These are phyloP conservation scores for Pseudomonodictys pantanalensis DNA, from an alignment of 495 filamentous ascomycete species.

Conservation along the genomic window DNA sequence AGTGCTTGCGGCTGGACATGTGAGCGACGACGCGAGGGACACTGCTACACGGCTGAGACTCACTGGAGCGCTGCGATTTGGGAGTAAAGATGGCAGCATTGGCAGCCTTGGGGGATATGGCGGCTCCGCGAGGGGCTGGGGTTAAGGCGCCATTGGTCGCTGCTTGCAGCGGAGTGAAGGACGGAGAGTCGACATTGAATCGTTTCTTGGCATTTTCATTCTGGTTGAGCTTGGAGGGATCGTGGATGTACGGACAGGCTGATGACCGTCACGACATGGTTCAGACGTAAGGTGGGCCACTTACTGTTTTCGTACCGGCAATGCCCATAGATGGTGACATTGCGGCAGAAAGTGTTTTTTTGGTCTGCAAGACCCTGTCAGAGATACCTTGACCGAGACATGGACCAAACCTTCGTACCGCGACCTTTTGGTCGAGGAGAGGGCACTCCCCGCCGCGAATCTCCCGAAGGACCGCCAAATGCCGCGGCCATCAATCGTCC, in stretches of 20 bases:
- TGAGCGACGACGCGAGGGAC: constrained; percentile 33
- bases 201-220: constrained; percentile 62
- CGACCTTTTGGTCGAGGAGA: constrained; percentile 64
- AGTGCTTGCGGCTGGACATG: constrained; percentile 45
- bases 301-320: constrained; percentile 76
- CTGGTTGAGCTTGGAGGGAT: constrained; percentile 58
- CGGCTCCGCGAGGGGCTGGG: constrained; percentile 55
- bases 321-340: constrained; percentile 90
- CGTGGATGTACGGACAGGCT: constrained; percentile 90
- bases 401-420: constrained; percentile 47
- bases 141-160: constrained; percentile 50
- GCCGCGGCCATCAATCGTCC: constrained; percentile 31
- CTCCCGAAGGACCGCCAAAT: constrained; percentile 30
- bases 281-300: constrained; percentile 11
- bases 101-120: constrained; percentile 81
- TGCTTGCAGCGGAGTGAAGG: constrained; percentile 76
- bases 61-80: constrained; percentile 39
- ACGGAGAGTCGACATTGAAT: constrained; percentile 93
- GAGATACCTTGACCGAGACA: background rate
- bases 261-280: constrained; percentile 1
- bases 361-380: constrained; percentile 35
- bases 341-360: constrained; percentile 88
- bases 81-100: constrained; percentile 93
- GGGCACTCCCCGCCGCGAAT: constrained; percentile 36
- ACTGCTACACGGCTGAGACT: constrained; percentile 35